These are phyloP conservation scores for Juncus effusus DNA, from an alignment of 176 grass and related monocot genomes.

Conservation along the genomic window DNA sequence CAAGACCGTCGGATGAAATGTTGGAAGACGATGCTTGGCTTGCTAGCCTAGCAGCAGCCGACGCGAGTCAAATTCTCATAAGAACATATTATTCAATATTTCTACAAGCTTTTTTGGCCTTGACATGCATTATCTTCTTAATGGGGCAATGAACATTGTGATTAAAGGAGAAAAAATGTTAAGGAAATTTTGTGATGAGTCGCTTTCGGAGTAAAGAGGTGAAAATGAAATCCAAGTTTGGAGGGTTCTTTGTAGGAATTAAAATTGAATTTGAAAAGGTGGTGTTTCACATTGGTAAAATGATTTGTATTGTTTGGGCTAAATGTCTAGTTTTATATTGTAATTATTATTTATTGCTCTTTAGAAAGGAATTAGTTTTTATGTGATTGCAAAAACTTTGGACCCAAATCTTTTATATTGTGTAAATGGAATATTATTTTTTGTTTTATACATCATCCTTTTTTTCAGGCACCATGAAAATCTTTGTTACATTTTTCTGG, in stretches of 20 bases:
- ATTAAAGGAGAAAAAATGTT: constrained; percentile 15
- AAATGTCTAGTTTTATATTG: constrained; percentile 18
- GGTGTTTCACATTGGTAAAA: constrained; percentile 11
- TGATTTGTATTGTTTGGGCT: constrained; percentile 3
- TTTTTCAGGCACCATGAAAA: too few species aligned
- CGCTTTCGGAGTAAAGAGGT: constrained; percentile 34
- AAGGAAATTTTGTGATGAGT: constrained; percentile 21
- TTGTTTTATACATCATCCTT: too few species aligned
- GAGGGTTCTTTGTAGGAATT: constrained; percentile 16
- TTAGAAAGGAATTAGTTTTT: constrained; percentile 11
- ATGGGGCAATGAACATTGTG: constrained; percentile 20
- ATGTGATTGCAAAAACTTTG: not conserved
- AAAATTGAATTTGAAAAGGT: constrained; percentile 9
- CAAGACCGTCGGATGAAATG: constrained; percentile 45
- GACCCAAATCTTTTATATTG: too few species aligned
- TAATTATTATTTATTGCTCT: constrained; percentile 14
- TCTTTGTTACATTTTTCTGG: too few species aligned
- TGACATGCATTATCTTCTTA: constrained; percentile 28
- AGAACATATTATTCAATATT: constrained; percentile 13
- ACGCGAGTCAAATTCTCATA: constrained; percentile 20
- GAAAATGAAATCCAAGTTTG: constrained; percentile 8
- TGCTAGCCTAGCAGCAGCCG: constrained; percentile 70
- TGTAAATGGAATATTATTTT: too few species aligned
- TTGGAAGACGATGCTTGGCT: constrained; percentile 62
- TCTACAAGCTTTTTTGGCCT: constrained; percentile 28